Conservation (phyloP, 164 flowering plant genomes). For the Aristolochia fimbriata region DNA sequence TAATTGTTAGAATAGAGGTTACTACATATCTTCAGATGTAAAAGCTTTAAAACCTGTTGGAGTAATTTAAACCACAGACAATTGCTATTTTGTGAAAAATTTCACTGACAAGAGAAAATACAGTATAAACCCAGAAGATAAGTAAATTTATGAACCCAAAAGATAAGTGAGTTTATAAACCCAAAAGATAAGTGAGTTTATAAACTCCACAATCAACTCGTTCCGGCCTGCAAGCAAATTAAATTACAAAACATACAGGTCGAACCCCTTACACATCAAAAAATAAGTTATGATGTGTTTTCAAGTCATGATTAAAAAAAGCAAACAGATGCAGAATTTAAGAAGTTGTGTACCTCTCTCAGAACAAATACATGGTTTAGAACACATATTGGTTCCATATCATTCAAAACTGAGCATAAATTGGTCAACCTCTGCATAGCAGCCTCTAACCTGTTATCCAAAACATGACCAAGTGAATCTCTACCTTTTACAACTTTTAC, state of each 20-base stretch:
- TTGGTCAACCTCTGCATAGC: slow-evolving; percentile 97
- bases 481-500: too few relatives aligned
- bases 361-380: slow-evolving; percentile 96
- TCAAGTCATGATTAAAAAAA: neutral
- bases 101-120: neutral
- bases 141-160: too few relatives aligned
- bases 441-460: slow-evolving; percentile 86
- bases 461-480: neutral
- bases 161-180: too few relatives aligned
- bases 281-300: neutral
- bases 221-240: too few relatives aligned
- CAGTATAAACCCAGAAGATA: too few relatives aligned
- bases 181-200: too few relatives aligned
- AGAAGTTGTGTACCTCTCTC: slow-evolving; percentile 55
- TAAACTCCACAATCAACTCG: too few relatives aligned
- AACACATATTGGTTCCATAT: slow-evolving; percentile 99
- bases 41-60: neutral
- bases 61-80: too few relatives aligned
- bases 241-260: too few relatives aligned
- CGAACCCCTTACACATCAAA: neutral
- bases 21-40: neutral
- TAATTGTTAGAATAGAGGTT: neutral
- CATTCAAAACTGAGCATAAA: slow-evolving; percentile 87
- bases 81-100: neutral
- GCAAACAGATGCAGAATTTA: neutral